These are phyloP conservation scores for Phaeosphaeria sp. DNA, from an alignment of 2,329 filamentous ascomycete species.

Conservation along the genomic window DNA sequence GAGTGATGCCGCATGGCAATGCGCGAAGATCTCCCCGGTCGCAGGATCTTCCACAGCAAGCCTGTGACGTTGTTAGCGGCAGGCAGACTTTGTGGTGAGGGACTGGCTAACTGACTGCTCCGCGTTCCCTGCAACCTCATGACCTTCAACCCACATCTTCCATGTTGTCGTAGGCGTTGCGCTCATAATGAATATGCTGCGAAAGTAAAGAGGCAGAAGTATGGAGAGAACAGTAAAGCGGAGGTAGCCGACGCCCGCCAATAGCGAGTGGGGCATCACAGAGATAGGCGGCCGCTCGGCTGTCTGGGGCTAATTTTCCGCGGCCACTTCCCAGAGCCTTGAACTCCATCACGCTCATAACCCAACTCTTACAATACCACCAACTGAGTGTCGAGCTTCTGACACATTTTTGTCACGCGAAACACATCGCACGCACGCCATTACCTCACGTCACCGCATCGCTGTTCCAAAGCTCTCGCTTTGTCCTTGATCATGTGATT, in stretches of 20 bases:
- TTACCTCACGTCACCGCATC: neutral
- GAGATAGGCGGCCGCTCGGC: neutral
- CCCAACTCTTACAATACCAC: neutral
- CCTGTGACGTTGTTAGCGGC: slow-evolving; percentile 41
- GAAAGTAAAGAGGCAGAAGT: neutral
- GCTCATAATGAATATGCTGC: slow-evolving; percentile 11
- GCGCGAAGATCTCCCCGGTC: slow-evolving; percentile 59
- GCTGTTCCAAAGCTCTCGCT: too few relatives aligned
- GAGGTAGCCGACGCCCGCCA: neutral
- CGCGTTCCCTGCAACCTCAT: slow-evolving; percentile 50
- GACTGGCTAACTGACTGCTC: slow-evolving; percentile 53
- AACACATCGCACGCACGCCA: neutral
- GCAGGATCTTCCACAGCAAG: slow-evolving; percentile 62
- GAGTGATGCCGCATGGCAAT: slow-evolving; percentile 57
- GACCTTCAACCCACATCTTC: slow-evolving; percentile 53
- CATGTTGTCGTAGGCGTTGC: slow-evolving; percentile 16
- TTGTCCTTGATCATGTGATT: neutral
- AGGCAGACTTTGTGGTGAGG: slow-evolving; percentile 11
- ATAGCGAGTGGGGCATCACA: neutral
- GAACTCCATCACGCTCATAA: too few relatives aligned
- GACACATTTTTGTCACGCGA: neutral
- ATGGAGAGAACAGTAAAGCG: neutral
- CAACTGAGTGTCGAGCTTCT: neutral
- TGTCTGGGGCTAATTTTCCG: neutral
- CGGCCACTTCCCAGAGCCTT: too few relatives aligned